These are phyloP conservation scores for Pestalotiopsis sp. DNA, from an alignment of 2,329 filamentous ascomycete species.

Conservation along the genomic window DNA sequence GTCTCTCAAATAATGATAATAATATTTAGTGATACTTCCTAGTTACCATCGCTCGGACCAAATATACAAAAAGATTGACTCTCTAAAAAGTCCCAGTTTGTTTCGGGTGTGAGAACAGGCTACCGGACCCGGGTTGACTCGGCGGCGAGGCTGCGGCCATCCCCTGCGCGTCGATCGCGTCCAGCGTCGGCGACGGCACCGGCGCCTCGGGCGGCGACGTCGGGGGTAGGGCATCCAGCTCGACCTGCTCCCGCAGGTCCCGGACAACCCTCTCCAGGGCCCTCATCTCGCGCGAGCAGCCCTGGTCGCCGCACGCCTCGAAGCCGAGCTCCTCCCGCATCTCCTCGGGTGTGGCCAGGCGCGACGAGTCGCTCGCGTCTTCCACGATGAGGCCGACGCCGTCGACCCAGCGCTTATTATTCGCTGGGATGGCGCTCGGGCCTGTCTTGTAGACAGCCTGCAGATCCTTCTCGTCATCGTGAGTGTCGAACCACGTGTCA, in stretches of 20 bases:
- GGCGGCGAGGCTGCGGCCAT: too few species aligned
- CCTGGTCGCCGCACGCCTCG: not conserved
- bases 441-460: not conserved
- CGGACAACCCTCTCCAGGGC: not conserved
- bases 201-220: not conserved
- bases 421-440: too few species aligned
- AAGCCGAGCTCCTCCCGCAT: conserved; percentile 1
- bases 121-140: too few species aligned
- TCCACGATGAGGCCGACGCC: not conserved
- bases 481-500: conserved; percentile 10
- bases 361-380: not conserved
- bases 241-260: not conserved
- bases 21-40: too few species aligned
- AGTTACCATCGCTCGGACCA: too few species aligned
- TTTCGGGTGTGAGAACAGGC: too few species aligned
- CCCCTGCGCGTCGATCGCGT: too few species aligned
- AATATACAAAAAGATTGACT: too few species aligned
- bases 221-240: not conserved
- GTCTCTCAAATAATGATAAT: not conserved
- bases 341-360: not conserved
- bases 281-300: not conserved
- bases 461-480: not conserved
- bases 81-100: too few species aligned
- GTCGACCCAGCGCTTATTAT: not conserved
- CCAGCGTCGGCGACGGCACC: too few species aligned